Evolutionary conservation across 2,329 filamentous ascomycete species (phyloP).

Genomic region (Penicillium janthinellum): DNA sequence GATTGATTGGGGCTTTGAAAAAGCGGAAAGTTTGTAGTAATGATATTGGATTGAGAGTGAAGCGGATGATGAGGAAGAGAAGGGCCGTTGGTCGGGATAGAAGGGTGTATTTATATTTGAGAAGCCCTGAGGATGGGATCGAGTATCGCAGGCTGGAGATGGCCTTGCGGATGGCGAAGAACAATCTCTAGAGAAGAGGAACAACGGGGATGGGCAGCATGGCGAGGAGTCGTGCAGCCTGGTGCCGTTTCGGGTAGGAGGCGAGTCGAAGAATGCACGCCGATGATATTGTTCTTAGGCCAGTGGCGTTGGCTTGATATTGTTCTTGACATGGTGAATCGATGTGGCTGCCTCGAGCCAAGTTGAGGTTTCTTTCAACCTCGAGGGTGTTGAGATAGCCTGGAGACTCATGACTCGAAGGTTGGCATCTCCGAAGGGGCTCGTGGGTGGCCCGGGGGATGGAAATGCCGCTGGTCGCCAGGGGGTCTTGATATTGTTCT

Average conservation of each 20-base stretch:
- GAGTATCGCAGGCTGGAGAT: neutral
- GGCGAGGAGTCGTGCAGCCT: neutral
- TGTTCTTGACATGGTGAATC: neutral
- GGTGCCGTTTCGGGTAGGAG: neutral
- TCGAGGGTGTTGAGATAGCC: neutral
- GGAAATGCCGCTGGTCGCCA: neutral
- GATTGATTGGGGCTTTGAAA: conserved; percentile 22
- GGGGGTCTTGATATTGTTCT: conserved; percentile 6
- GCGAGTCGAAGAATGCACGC: neutral
- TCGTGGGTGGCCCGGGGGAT: neutral
- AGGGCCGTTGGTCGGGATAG: neutral
- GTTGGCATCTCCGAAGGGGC: neutral
- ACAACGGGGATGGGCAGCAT: neutral
- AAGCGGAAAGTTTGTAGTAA: conserved; percentile 16
- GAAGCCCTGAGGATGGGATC: neutral
- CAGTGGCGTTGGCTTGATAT: neutral
- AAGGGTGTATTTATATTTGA: conserved; percentile 1
- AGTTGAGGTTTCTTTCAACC: neutral
- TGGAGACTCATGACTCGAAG: neutral
- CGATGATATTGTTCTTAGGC: neutral
- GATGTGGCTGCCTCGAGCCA: neutral
- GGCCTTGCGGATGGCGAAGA: neutral
- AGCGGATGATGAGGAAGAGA: conserved; percentile 12
- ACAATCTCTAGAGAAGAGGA: neutral
- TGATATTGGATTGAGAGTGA: conserved; percentile 14